A percentile compares a stretch with the other conserved stretches of the same genome.
Evolutionary conservation across 179 eudicot genomes (phyloP).

Genomic region (Gypsophila paniculata): DNA sequence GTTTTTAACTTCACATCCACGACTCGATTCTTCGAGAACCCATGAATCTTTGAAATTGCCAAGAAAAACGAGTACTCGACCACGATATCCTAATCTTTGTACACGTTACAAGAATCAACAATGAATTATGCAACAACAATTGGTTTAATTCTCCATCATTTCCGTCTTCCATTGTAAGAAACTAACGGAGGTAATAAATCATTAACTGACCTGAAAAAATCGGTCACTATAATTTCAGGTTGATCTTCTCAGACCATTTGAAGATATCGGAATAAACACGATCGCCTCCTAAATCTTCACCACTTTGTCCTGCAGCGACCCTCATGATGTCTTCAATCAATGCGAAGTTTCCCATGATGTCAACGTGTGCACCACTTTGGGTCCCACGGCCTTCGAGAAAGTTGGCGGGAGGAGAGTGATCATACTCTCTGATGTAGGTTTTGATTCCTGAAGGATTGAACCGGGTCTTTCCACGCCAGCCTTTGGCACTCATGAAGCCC

Average conservation of each 20-base stretch:
- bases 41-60: neutral
- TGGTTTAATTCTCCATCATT: conserved; percentile 2
- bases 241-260: conserved; percentile 70
- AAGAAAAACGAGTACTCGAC: conserved; percentile 5
- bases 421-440: conserved; percentile 65
- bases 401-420: conserved; percentile 77
- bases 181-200: neutral
- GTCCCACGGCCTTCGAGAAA: conserved; percentile 85
- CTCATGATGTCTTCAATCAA: conserved; percentile 77
- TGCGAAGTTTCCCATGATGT: conserved; percentile 87
- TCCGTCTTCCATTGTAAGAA: conserved; percentile 9
- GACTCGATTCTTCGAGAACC: neutral
- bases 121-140: conserved; percentile 13
- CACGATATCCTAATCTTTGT: neutral
- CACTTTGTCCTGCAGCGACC: conserved; percentile 78
- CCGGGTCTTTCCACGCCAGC: conserved; percentile 79
- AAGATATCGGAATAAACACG: conserved; percentile 68
- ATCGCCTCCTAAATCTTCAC: conserved; percentile 76
- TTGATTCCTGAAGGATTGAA: conserved; percentile 74
- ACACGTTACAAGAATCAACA: conserved; percentile 7
- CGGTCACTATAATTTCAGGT: conserved; percentile 42
- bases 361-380: conserved; percentile 87
- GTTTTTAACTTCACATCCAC: conserved; percentile 7
- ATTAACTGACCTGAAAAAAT: neutral
- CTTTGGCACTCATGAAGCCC: conserved; percentile 80